Conservation (phyloP, 2,329 filamentous ascomycete genomes). For the Hyphodiscus sp. region DNA sequence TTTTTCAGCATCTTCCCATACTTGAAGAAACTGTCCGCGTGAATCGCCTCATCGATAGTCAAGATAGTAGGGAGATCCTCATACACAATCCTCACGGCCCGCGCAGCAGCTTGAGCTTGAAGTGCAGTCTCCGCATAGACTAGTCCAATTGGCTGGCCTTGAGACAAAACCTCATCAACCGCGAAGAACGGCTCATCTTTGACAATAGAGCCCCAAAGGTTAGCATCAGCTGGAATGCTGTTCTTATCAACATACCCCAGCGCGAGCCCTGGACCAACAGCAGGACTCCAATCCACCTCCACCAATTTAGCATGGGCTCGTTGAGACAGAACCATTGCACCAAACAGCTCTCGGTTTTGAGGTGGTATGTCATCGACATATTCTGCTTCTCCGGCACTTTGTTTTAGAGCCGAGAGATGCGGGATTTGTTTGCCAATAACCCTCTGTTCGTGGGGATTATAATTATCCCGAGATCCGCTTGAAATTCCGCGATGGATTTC, state of each 20-base stretch:
- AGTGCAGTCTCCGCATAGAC: constrained; percentile 74
- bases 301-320: constrained; percentile 80
- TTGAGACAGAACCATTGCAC: constrained; percentile 77
- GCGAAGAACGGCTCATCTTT: constrained; percentile 87
- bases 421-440: constrained; percentile 75
- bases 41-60: constrained; percentile 89
- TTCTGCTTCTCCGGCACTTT: constrained; percentile 86
- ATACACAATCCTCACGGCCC: constrained; percentile 80
- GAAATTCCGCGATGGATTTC: constrained; percentile 84
- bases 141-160: constrained; percentile 88
- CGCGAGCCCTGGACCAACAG: constrained; percentile 61
- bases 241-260: constrained; percentile 72
- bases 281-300: constrained; percentile 65
- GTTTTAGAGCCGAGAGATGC: constrained; percentile 84
- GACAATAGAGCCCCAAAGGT: constrained; percentile 70
- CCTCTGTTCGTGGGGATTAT: constrained; percentile 70
- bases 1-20: constrained; percentile 76
- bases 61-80: constrained; percentile 83
- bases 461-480: constrained; percentile 64
- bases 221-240: constrained; percentile 71
- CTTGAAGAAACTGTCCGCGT: constrained; percentile 77
- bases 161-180: constrained; percentile 78
- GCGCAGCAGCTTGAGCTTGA: constrained; percentile 69
- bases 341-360: constrained; percentile 79
- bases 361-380: constrained; percentile 91